Percentiles rank a stretch among this genome's conserved stretches.
phyloP scores from a whole-genome alignment of 2,329 filamentous ascomycete species.

The Curvularia spicifera region DNA sequence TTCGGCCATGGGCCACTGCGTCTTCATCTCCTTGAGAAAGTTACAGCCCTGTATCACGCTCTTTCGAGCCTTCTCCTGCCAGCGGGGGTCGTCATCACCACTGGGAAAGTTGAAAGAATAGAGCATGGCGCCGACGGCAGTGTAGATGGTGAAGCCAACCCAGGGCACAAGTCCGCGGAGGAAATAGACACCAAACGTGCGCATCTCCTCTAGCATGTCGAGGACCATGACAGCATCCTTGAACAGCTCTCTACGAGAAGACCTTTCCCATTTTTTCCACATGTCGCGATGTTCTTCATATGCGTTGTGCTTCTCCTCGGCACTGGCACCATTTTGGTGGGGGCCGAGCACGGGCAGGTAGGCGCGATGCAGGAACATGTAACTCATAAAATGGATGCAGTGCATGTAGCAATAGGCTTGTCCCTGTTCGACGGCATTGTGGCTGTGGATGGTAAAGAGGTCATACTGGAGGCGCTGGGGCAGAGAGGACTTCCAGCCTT shows the following conservation, averaged over 20 bases:
- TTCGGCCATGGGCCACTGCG: slow-evolving; percentile 51
- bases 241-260: slow-evolving; percentile 47
- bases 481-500: slow-evolving; percentile 46
- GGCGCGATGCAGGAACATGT: slow-evolving; percentile 52
- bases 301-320: slow-evolving; percentile 42
- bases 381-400: slow-evolving; percentile 52
- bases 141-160: slow-evolving; percentile 53
- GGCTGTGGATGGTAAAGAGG: slow-evolving; percentile 48
- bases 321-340: slow-evolving; percentile 31
- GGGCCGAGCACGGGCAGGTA: slow-evolving; percentile 50
- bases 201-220: slow-evolving; percentile 52
- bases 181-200: slow-evolving; percentile 50
- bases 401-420: slow-evolving; percentile 54
- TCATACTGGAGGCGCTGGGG: slow-evolving; percentile 48
- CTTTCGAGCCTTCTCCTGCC: slow-evolving; percentile 42
- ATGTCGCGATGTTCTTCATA: slow-evolving; percentile 42
- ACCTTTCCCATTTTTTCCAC: slow-evolving; percentile 49
- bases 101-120: slow-evolving; percentile 50
- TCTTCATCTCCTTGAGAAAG: slow-evolving; percentile 52
- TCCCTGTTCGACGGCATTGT: slow-evolving; percentile 52
- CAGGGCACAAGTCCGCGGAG: slow-evolving; percentile 50
- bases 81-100: slow-evolving; percentile 43
- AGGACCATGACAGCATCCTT: slow-evolving; percentile 47
- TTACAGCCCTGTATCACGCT: slow-evolving; percentile 47
- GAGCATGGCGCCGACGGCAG: slow-evolving; percentile 50